Conservation (phyloP, 139 green algal species). For the Coccomyxa sp. region DNA sequence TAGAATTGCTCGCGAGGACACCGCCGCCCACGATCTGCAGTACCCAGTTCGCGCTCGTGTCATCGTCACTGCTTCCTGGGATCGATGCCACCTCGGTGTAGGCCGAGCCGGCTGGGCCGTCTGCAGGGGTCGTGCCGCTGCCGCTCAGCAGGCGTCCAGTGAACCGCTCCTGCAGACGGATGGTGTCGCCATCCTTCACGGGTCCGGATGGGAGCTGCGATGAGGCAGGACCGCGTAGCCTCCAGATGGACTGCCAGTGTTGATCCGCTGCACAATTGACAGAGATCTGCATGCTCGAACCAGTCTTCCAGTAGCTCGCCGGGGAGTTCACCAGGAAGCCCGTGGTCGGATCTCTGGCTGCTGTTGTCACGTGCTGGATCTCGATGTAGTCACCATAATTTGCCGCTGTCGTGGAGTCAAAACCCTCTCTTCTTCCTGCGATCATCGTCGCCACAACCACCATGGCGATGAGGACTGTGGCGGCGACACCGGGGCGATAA, state of each 20-base stretch:
- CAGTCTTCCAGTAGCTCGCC: not conserved
- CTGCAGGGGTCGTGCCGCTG: not conserved
- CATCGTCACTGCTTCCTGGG: not conserved
- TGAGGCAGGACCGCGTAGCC: not conserved
- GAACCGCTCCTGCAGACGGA: not conserved
- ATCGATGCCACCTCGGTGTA: not conserved
- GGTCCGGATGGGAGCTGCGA: not conserved
- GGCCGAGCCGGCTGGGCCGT: not conserved
- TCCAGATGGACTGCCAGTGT: not conserved
- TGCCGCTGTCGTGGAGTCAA: not conserved
- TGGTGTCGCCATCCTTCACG: not conserved
- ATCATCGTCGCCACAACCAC: not conserved
- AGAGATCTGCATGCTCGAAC: not conserved
- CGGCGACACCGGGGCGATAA: not conserved
- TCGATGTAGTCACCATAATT: not conserved
- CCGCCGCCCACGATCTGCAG: not conserved
- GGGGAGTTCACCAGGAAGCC: not conserved
- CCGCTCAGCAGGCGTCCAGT: not conserved
- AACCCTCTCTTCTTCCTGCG: not conserved
- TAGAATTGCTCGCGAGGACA: not conserved
- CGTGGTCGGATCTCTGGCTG: not conserved
- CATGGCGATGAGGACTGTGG: not conserved
- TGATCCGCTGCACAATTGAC: not conserved
- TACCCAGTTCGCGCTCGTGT: not conserved
- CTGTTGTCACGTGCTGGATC: not conserved